Percentiles rank a stretch among this genome's conserved stretches.
Evolutionary conservation across 441 rosid species (phyloP).

Genomic region (Geranium incanum): DNA sequence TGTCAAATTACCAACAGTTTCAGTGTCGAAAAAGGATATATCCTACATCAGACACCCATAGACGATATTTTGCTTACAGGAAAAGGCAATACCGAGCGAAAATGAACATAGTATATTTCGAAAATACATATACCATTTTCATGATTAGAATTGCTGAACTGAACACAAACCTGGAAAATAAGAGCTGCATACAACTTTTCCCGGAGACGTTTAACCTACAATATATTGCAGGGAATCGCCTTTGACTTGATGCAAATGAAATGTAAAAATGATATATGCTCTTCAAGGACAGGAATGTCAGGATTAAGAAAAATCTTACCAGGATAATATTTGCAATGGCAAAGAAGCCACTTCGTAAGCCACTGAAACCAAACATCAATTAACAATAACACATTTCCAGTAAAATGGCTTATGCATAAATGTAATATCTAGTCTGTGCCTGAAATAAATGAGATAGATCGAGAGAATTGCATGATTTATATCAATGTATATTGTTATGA

Average conservation of each 20-base stretch:
- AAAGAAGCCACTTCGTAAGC: constrained; percentile 47
- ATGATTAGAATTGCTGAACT: background rate
- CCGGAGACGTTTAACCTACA: constrained; percentile 46
- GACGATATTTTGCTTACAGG: constrained; percentile 4
- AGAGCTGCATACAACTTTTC: constrained; percentile 35
- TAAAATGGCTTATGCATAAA: background rate
- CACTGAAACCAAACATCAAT: constrained; percentile 28
- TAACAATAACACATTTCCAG: constrained; percentile 1
- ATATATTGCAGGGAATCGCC: background rate
- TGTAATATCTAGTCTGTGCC: background rate
- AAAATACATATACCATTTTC: constrained; percentile 1
- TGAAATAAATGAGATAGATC: background rate
- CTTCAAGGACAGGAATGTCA: background rate
- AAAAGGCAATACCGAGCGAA: background rate
- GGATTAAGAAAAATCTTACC: constrained; percentile 24
- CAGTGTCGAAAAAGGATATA: constrained; percentile 38
- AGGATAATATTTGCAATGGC: constrained; percentile 38
- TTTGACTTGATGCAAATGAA: background rate
- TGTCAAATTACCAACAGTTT: constrained; percentile 47
- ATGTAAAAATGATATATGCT: background rate
- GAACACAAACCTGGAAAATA: constrained; percentile 36
- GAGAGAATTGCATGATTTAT: background rate
- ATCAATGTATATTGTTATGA: background rate
- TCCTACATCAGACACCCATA: constrained; percentile 32
- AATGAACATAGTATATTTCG: background rate